A percentile compares a stretch with the other conserved stretches of the same genome.
Conservation (phyloP, 2,329 filamentous ascomycete species). For the Albophoma yamanashiensis region DNA sequence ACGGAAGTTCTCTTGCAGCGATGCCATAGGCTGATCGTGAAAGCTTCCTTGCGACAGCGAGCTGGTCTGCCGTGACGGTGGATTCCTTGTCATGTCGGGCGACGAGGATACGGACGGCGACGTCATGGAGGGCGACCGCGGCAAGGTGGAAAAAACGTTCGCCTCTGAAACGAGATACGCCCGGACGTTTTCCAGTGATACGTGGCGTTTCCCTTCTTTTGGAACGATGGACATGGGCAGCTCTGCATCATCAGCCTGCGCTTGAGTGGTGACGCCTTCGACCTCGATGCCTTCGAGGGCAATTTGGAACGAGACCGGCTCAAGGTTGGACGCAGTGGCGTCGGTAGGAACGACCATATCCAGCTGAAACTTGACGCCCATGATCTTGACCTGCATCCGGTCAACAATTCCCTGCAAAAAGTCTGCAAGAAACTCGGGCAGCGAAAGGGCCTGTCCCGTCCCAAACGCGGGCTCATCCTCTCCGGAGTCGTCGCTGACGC, state of each 20-base stretch:
- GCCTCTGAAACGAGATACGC: constrained; percentile 58
- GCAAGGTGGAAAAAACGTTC: constrained; percentile 51
- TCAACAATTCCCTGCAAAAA: constrained; percentile 68
- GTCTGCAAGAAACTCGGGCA: constrained; percentile 60
- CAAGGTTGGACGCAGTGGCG: constrained; percentile 30
- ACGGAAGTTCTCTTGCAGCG: constrained; percentile 14
- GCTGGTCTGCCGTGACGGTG: constrained; percentile 20
- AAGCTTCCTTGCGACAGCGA: constrained; percentile 16
- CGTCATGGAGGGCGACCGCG: constrained; percentile 42
- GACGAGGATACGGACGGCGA: constrained; percentile 36
- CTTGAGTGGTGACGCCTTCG: constrained; percentile 49
- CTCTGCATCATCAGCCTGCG: constrained; percentile 8
- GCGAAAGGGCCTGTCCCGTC: constrained; percentile 58
- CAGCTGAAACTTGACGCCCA: constrained; percentile 54
- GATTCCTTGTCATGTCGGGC: constrained; percentile 32
- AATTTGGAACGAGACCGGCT: constrained; percentile 54
- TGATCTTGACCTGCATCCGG: constrained; percentile 55
- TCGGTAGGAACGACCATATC: constrained; percentile 49
- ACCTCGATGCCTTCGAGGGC: constrained; percentile 54
- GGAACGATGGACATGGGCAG: constrained; percentile 26
- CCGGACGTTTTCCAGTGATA: constrained; percentile 52
- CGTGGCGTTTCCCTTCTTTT: constrained; percentile 54
- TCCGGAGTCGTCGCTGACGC: constrained; percentile 49
- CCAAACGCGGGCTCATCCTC: constrained; percentile 52
- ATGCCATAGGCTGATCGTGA: constrained; percentile 12